A percentile compares a stretch with the other conserved stretches of the same genome.
Evolutionary conservation across 192 early-diverging fungal species (phyloP).

Genomic region (Rhizoclosmatium globosum): DNA sequence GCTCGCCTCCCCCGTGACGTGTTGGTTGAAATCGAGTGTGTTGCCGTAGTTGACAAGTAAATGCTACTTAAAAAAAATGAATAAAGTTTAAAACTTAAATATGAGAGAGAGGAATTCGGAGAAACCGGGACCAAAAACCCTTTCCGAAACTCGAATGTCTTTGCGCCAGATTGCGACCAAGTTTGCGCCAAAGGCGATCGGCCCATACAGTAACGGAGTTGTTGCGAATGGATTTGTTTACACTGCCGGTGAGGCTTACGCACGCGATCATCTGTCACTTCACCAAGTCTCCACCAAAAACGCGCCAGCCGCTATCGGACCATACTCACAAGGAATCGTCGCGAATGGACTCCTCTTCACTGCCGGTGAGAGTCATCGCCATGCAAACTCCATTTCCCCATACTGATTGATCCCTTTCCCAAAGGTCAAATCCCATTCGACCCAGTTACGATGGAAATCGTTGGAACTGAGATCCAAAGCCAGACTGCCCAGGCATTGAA

Average conservation of each 20-base stretch:
- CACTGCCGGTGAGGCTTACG: slow-evolving; percentile 51
- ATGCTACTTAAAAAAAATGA: background rate
- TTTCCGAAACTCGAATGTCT: too few species aligned
- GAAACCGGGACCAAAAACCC: too few species aligned
- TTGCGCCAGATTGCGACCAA: slow-evolving; percentile 41
- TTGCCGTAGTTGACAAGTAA: slow-evolving; percentile 63
- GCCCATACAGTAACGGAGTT: slow-evolving; percentile 72
- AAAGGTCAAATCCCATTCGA: slow-evolving; percentile 44
- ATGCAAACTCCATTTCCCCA: background rate
- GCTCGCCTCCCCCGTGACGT: slow-evolving; percentile 91
- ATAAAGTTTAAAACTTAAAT: too few species aligned
- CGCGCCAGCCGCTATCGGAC: slow-evolving; percentile 47
- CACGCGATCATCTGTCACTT: slow-evolving; percentile 11
- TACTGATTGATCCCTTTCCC: background rate
- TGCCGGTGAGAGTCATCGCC: background rate
- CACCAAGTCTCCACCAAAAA: slow-evolving; percentile 43
- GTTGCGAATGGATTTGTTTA: slow-evolving; percentile 84
- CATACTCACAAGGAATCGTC: slow-evolving; percentile 76
- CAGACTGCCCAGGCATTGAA: slow-evolving; percentile 73
- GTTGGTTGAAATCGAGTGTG: slow-evolving; percentile 91
- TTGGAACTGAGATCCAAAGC: slow-evolving; percentile 71
- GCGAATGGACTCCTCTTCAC: slow-evolving; percentile 80
- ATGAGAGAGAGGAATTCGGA: too few species aligned
- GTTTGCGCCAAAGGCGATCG: slow-evolving; percentile 51
- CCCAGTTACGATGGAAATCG: slow-evolving; percentile 76